Conservation (phyloP, 306 rosid species). For the Cucurbita pepo region DNA sequence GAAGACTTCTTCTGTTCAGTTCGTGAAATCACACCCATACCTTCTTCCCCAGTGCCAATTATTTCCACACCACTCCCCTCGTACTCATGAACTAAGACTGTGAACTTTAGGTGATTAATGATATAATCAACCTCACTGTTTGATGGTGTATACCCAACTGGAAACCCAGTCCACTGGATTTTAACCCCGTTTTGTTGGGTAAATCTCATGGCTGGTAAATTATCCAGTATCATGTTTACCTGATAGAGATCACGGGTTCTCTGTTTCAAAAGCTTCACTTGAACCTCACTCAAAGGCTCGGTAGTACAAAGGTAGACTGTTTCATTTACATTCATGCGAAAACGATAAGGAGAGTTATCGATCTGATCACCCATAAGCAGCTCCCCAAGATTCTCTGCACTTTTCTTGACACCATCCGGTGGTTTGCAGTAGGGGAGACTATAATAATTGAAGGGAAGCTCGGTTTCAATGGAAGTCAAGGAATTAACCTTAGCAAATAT, state of each 20-base stretch:
- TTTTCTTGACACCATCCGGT: constrained; percentile 47
- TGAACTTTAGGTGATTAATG: constrained; percentile 80
- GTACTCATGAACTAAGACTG: constrained; percentile 72
- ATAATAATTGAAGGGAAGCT: constrained; percentile 85
- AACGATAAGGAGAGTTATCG: constrained; percentile 64
- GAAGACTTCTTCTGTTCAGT: constrained; percentile 64
- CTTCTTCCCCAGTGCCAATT: constrained; percentile 91
- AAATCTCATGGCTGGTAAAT: constrained; percentile 78
- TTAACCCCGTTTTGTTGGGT: constrained; percentile 61
- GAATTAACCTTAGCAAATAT: constrained; percentile 79
- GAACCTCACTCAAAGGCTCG: constrained; percentile 33
- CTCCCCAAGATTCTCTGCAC: constrained; percentile 91
- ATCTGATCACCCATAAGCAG: constrained; percentile 92
- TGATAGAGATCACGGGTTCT: constrained; percentile 88
- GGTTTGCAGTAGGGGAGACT: constrained; percentile 76
- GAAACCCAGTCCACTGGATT: constrained; percentile 93
- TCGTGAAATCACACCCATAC: constrained; percentile 59
- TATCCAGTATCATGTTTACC: constrained; percentile 90
- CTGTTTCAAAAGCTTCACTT: constrained; percentile 73
- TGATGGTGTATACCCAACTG: constrained; percentile 64
- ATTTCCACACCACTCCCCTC: constrained; percentile 73
- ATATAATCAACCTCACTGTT: constrained; percentile 58
- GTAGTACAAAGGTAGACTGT: constrained; percentile 68
- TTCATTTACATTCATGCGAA: constrained; percentile 59
- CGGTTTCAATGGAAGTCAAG: constrained; percentile 88